Evolutionary conservation across 108 stramenopile species (phyloP).

Genomic region (Ochromonas danica): DNA sequence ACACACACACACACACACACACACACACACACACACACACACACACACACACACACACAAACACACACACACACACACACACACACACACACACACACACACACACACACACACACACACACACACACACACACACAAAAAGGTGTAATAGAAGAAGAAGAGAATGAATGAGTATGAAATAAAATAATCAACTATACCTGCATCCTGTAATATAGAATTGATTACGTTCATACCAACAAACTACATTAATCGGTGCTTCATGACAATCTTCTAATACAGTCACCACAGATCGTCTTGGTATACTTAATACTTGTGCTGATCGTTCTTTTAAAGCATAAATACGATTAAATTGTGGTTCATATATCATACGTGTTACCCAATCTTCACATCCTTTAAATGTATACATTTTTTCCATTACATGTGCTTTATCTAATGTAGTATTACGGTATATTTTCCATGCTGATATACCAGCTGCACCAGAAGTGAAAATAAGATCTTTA

Average conservation of each 20-base stretch:
- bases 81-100: too few species aligned
- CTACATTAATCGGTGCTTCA: background rate
- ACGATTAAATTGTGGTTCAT: conserved; percentile 18
- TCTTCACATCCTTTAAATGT: conserved; percentile 19
- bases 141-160: too few species aligned
- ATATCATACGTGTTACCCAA: conserved; percentile 27
- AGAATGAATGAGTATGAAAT: too few species aligned
- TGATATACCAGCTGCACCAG: conserved; percentile 27
- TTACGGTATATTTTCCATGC: conserved; percentile 27
- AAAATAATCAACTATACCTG: background rate
- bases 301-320: background rate
- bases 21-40: too few species aligned
- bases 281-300: background rate
- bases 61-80: too few species aligned
- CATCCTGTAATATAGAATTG: conserved; percentile 28
- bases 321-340: background rate
- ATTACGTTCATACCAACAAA: conserved; percentile 20
- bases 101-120: too few species aligned
- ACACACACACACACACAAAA: too few species aligned
- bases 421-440: background rate
- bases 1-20: too few species aligned
- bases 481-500: background rate
- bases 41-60: too few species aligned
- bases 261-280: background rate
- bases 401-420: conserved; percentile 30